Evolutionary conservation across 306 rosid species (phyloP), one percentile per base, ranked within the genome.

Genomic region (Citrullus mucosospermus): DNA sequence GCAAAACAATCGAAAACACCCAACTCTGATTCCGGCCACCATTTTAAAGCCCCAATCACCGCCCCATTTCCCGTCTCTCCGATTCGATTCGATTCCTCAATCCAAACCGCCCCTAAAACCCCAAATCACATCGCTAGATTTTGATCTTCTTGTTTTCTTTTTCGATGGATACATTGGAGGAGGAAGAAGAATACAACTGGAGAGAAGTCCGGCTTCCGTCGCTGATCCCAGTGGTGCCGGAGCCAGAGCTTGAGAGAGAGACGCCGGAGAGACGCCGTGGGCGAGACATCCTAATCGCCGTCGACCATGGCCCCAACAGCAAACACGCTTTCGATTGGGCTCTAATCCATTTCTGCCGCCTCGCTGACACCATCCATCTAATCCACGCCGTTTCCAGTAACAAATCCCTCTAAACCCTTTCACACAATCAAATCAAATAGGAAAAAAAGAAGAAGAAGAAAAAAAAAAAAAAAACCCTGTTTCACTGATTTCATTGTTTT

Each of bases 311-410:
- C 0, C 90, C 89, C 36, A 90, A 92, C 16, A 85, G 92, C 89
- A 94, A 90, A 71, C 88, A 85, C 66, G 98, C 96, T 22, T 90
- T 94, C n/a, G 95, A 94, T 84, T 94, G 98, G 98, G 92, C 92
- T 41, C 86, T 94, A 43, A 80, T 84, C 75, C 98, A 94, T 73
- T 79, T 94, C 59, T 87, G 88, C 75, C 80, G 97, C 78, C 91
- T 89, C 39, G 93, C 95, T 11, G 98, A 94, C 16, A 94, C 96
- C n/a, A 16, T 92, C 81, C 95, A 90, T 84, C 96, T 94, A 6
- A 28, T 90, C 79, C 97, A 92, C 54, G 92, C 87, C 16, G 97
- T 94, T 85, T 88, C 97, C 57, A 93, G 98, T 90, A 69, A 44
- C 32, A 0, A 30, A 44, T 44, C 14, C 17, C 32, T 14, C 39